Evolutionary conservation across 345 rosid genomes (phyloP), one percentile per base, ranked within the genome.

Genomic region (Aurinia saxatilis): DNA sequence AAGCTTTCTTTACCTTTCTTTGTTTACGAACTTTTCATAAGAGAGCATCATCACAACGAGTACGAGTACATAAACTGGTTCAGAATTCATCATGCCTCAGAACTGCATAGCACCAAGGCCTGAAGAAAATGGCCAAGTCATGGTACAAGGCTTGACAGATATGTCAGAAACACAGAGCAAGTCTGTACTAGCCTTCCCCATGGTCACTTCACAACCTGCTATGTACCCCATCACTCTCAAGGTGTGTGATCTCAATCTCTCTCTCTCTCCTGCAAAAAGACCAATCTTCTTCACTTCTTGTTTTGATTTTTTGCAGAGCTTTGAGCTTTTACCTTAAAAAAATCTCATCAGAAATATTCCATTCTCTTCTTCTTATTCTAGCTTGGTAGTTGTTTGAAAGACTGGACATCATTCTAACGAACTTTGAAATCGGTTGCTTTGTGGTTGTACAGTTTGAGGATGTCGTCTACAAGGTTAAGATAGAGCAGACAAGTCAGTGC

Each of bases 401-500:
- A 40, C 9, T 0, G 2, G 13, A 44, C 16, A 53, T 44, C 42
- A 15, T 50, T 53, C 67, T 69, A 18, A 69, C 4, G 41, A 19
- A 1, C 4, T 55, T 44, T 49, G 30, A 58, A 16, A 5, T 18
- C 59, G 67, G 13, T 33, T 66, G 3, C 21, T 27, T 56, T 4
- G 40, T 74, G 55, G 51, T 39, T 70, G 44, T 70, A 42, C 91
- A 93, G 99, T 93, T 93, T 78, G 99, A 90, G 78, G 97, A 93
- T 73, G 74, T 87, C 34, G 90, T 78, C 18, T 93, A 87, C 85
- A 93, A 85, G 73, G 85, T 93, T 1, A 93, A 84, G 75, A 65
- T 81, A 71, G 83, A 77, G 66, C 72, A 80, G 57, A 74, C 79
- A 60, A 72, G 81, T 47, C 63, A 59, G 25, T 81, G 86, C 31